Evolutionary conservation across 768 basidiomycete genomes (phyloP), one percentile per base, ranked within the genome.

Genomic region (Boletus sensibilis): DNA sequence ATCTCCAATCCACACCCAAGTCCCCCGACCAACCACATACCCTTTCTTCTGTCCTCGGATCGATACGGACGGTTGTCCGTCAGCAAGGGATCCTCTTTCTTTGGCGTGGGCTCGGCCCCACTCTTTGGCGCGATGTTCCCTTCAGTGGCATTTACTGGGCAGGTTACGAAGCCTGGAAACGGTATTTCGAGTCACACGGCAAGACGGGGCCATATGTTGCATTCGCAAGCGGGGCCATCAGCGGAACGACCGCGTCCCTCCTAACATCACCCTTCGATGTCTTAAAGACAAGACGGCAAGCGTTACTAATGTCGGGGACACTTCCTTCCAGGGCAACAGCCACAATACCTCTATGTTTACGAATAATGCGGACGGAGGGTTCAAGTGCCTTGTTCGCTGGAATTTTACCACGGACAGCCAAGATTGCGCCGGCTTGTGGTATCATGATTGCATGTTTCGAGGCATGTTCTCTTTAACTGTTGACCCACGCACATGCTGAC

Each of bases 121-220:
- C 94, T 5, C 78, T 99, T 10, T 98, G 94, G 94, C 83, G 97
- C 48, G 97, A 99, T 64, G 95, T 98, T 7, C 96, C 97, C 0
- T 99, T 99, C 70, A 94, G 92, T 39, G 97, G 95, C 12, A 76
- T 96, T 33, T 99, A 99, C 66, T 99, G 97, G 97, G 92, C 92
- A 5, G 86, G 89, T 25, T 98, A 98, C 68, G 96, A 99, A 70
- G 75, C 82, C 0, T 83, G 85, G 74, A 98, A 97, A 75, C 75
- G 77, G 20, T 63, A 71, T 16, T 83, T 94, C 63, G 74, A 77
- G 63, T 74, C 77, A 55, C 70, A 73, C 50, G 84, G 84, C 25
- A 64, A 78, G 59, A 70, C 78, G 57, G 92, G 86, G 38, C 78
- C 84, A 37, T 81, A 75, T 66, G 79, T 92, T 42, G 86, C 94